Evolutionary conservation across 2,329 filamentous ascomycete genomes (phyloP), one percentile per base, ranked within the genome.

Genomic region (Herpotrichia juniperi): DNA sequence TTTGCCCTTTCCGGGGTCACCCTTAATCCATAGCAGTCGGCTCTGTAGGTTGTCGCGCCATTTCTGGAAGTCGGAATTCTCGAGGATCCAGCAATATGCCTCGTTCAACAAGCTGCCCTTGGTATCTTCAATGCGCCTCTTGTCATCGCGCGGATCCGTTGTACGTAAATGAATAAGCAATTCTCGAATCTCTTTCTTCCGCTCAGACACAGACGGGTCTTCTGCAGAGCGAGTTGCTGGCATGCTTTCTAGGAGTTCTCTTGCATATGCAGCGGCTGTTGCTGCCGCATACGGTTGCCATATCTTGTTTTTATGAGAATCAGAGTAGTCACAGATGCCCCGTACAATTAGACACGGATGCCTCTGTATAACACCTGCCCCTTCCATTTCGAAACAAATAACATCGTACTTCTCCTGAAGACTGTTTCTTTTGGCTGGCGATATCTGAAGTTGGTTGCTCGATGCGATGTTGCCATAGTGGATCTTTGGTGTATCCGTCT

Each of bases 371-470:
- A 62, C 50, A 3, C 57, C 59, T 17, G 57, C 59, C 31, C 49
- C 59, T 37, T 61, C 61, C 59, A 64, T 64, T 48, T 64, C 57
- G 34, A 64, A 62, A 37, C 56, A 64, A 10, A 62, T 56, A 1
- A 42, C 57, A 14, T 57, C 51, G 17, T 56, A 49, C 35, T 62
- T 53, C 46, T n/a, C 16, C 9, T 57, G 43, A 11, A 64, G 14
- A 28, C 53, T 56, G 46, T 59, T 54, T 17, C 57, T 46, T 25
- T 58, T 50, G 0, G 14, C 1, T 17, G 59, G 57, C 10, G 48
- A 55, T 39, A 57, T 62, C 34, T 57, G 48, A 4, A 64, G 30
- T 26, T 64, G 54, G 25, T 63, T 63, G 47, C 59, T 58, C 2
- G 56, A 64, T 1, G 56, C 58, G 26, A 64, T 57, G 24, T 57